Base-by-base conservation (phyloP, 2,329 filamentous ascomycete species). In the Cladophialophora bantiana region DNA sequence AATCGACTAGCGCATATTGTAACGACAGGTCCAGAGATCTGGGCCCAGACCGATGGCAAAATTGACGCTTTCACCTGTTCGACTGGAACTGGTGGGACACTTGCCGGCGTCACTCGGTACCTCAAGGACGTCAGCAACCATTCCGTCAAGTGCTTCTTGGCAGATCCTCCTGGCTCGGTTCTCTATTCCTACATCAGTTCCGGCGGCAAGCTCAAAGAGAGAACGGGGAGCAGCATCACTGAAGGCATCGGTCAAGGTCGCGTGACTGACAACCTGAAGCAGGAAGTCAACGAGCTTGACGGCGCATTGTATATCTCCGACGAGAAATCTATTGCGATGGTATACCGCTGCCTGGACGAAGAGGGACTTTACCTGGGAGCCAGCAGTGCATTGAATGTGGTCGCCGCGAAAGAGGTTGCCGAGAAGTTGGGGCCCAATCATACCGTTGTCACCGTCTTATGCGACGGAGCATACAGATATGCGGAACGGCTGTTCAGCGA, bases 201-300 rank as follows among this genome's bases (percentile, higher is more conserved):
- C 15, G 93, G 93, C 12, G 94, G 94, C 45, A 90, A 91, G 77
- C 83, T 98, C 62, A 83, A 83, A n/a, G 94, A 97, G 76, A 86
- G 95, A 59, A 83, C 83, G 2, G 95, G 95, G 9, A 89, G 91
- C 62, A 95, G 91, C 75, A 98, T 99, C 80, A 99, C 95, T 2
- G 95, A 99, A 82, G 95, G 95, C 31, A 99, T 99, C 75, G 95
- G 95, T 20, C 95, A 98, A 82, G 95, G 95, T 42, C 90, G 95
- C 60, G 87, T 99, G 59, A 99, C 95, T n/a, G 92, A 97, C 76
- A 99, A 99, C 80, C 82, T 99, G 71, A 84, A 88, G 79, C 91
- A 91, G 3, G 95, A 99, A 75, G 86, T 99, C 65, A 90, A 85
- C 68, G 83, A 96, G 53, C 76, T 98, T 15, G 95, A 98, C 80